These are phyloP conservation scores for Pseudocercospora cruenta DNA, from an alignment of 2,329 filamentous ascomycete genomes.

Conservation along the genomic window DNA sequence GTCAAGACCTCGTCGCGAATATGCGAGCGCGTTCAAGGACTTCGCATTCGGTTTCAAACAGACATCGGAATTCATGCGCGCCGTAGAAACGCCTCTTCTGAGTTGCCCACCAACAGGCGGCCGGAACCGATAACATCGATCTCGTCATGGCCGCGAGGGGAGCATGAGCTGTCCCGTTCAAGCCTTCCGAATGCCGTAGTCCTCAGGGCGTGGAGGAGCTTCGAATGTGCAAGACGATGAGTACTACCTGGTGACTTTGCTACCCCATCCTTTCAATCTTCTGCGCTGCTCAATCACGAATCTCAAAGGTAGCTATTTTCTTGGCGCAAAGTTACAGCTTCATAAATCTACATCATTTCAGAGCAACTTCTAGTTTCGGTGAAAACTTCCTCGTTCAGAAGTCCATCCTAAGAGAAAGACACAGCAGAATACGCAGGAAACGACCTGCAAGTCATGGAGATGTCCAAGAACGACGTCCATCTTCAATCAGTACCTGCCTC, in stretches of 20 bases:
- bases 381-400: too few species aligned
- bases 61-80: background rate
- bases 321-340: background rate
- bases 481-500: background rate
- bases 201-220: background rate
- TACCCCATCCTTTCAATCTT: background rate
- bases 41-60: background rate
- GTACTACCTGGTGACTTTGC: background rate
- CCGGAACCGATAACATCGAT: background rate
- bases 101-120: constrained; percentile 1
- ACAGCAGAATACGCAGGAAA: too few species aligned
- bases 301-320: background rate
- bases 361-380: background rate
- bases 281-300: background rate
- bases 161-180: background rate
- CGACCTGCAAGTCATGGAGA: background rate
- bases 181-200: background rate
- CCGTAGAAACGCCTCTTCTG: background rate
- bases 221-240: background rate
- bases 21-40: background rate
- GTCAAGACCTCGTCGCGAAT: too few species aligned
- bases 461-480: background rate
- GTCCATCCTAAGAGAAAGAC: too few species aligned
- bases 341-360: background rate
- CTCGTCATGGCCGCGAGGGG: constrained; percentile 2